Evolutionary conservation across 2,329 filamentous ascomycete species (phyloP).

Genomic region (Aspergillus oerlinghausenensis): DNA sequence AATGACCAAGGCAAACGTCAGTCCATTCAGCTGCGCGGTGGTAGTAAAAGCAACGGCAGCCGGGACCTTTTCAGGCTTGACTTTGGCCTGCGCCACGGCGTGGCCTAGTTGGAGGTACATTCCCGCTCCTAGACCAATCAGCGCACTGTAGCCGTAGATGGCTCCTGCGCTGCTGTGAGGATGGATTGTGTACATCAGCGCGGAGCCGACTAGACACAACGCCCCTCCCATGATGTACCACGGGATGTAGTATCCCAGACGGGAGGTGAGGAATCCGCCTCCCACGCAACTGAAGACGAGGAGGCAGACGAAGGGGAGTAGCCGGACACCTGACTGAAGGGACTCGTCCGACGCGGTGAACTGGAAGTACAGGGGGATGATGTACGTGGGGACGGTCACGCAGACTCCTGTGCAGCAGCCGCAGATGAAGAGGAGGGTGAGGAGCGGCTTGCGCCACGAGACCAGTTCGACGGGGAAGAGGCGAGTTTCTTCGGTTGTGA

Average conservation of each 20-base stretch:
- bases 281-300: slow-evolving; percentile 9
- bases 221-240: slow-evolving; percentile 16
- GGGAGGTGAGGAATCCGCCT: slow-evolving; percentile 6
- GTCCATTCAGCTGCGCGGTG: slow-evolving; percentile 13
- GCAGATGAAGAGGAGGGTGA: slow-evolving; percentile 40
- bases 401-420: slow-evolving; percentile 34
- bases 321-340: slow-evolving; percentile 22
- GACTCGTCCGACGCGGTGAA: slow-evolving; percentile 43
- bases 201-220: slow-evolving; percentile 9
- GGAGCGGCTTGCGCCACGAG: slow-evolving; percentile 29
- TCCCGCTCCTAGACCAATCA: slow-evolving; percentile 16
- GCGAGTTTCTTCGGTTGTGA: slow-evolving; percentile 42
- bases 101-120: slow-evolving; percentile 15
- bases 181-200: slow-evolving; percentile 13
- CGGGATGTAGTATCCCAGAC: slow-evolving; percentile 15
- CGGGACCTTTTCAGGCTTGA: slow-evolving; percentile 2
- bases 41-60: slow-evolving; percentile 14
- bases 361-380: slow-evolving; percentile 52
- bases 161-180: background rate
- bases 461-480: slow-evolving; percentile 50
- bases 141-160: slow-evolving; percentile 14
- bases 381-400: slow-evolving; percentile 40
- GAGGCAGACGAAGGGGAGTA: slow-evolving; percentile 27
- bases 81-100: slow-evolving; percentile 17
- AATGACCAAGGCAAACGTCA: slow-evolving; percentile 15